A percentile compares a stretch with the other conserved stretches of the same genome.
These are phyloP conservation scores for Maudiozyma serrabonitensis DNA, from an alignment of 805 yeast genomes.

Conservation along the genomic window DNA sequence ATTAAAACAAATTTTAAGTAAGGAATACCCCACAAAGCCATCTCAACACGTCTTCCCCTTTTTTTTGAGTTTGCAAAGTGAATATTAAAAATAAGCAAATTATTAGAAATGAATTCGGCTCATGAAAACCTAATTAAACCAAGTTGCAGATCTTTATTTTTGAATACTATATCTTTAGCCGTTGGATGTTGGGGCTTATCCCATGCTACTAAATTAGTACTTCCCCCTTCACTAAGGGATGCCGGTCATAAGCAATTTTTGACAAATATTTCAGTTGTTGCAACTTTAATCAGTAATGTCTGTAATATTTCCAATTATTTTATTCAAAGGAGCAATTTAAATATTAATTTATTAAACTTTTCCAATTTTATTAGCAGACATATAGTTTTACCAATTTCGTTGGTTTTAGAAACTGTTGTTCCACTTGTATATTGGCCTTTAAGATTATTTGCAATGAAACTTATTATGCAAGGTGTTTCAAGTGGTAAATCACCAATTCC, in stretches of 20 bases:
- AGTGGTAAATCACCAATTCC: constrained; percentile 32
- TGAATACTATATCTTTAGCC: constrained; percentile 14
- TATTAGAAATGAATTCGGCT: too few species aligned
- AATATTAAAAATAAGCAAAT: too few species aligned
- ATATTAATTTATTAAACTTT: background rate
- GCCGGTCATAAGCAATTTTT: constrained; percentile 70
- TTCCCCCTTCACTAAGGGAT: constrained; percentile 41
- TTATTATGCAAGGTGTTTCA: constrained; percentile 35
- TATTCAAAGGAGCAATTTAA: constrained; percentile 7
- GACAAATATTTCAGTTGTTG: constrained; percentile 50
- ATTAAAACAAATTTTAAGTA: too few species aligned
- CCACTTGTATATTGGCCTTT: constrained; percentile 63
- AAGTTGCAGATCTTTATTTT: constrained; percentile 7
- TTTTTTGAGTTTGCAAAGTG: too few species aligned
- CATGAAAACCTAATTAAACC: constrained; percentile 2
- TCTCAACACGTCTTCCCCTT: too few species aligned
- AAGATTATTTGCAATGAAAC: constrained; percentile 39
- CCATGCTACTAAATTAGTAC: constrained; percentile 18
- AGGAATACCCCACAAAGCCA: too few species aligned
- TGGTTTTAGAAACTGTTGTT: constrained; percentile 53
- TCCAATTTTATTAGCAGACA: constrained; percentile 27
- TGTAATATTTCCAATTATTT: constrained; percentile 33
- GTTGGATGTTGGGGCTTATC: constrained; percentile 24
- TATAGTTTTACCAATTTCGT: constrained; percentile 38
- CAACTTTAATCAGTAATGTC: constrained; percentile 36